A percentile compares a stretch with the other conserved stretches of the same genome.
Conservation (phyloP, 257 asterid genomes). For the Lantana camara region DNA sequence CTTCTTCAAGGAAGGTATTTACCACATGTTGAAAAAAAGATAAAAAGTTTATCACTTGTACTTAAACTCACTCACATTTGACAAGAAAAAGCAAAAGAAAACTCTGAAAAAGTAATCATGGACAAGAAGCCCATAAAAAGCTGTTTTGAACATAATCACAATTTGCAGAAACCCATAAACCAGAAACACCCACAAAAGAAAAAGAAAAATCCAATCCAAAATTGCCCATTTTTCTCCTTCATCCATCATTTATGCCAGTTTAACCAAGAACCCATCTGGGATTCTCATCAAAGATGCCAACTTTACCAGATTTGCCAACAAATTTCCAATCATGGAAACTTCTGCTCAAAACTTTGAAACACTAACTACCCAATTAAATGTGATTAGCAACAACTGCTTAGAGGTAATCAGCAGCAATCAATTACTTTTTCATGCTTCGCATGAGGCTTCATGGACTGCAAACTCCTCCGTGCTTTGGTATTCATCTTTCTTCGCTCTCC, state of each 20-base stretch:
- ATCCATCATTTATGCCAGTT: not conserved
- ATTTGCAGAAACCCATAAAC: conserved; percentile 26
- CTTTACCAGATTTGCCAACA: conserved; percentile 25
- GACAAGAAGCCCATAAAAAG: conserved; percentile 38
- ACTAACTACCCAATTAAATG: too few relatives aligned
- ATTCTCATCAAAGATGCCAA: conserved; percentile 30
- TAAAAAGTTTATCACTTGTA: conserved; percentile 26
- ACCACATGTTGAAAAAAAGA: conserved; percentile 30
- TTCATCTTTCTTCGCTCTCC: conserved; percentile 54
- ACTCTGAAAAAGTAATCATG: conserved; percentile 15
- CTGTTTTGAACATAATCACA: too few relatives aligned
- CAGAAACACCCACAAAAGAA: not conserved
- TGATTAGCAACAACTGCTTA: conserved; percentile 8
- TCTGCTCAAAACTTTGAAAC: too few relatives aligned
- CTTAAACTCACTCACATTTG: conserved; percentile 8
- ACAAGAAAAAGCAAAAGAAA: conserved; percentile 13
- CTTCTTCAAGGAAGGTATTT: conserved; percentile 47
- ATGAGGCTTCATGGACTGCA: conserved; percentile 56
- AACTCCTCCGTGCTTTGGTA: conserved; percentile 53
- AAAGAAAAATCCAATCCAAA: not conserved
- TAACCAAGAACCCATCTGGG: conserved; percentile 15
- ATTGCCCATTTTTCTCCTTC: not conserved
- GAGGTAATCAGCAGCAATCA: not conserved
- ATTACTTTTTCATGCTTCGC: conserved; percentile 56
- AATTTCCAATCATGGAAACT: conserved; percentile 16